Evolutionary conservation across 1,284 basidiomycete species (phyloP), one percentile per base, ranked within the genome.

Genomic region (Caloboletus inedulis): DNA sequence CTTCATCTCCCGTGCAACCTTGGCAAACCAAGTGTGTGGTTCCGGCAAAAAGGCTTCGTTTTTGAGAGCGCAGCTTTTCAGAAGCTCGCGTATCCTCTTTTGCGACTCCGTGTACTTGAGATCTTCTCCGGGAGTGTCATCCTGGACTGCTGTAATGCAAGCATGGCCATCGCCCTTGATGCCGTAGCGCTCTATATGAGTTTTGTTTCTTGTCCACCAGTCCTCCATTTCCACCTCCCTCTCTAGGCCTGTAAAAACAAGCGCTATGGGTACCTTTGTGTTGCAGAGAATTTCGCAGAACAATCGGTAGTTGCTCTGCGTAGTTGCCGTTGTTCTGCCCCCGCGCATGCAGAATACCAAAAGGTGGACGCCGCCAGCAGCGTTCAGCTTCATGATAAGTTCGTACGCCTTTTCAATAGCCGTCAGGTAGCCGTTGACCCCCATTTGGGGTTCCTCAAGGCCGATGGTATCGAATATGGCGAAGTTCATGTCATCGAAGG

Each of bases 311-410:
- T 75, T 74, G 57, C 60, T 61, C 43, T 72, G 63, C 41, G 62
- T 55, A 5, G 65, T 66, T 3, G 64, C 64, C 16, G 64, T 67
- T 54, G 77, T 70, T 51, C 71, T 65, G 4, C 66, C 57, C 3
- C 64, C 72, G 1, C 70, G 66, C 52, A 77, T 63, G 62, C 69
- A 72, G 51, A 73, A 76, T 2, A 77, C 51, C n/a, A 75, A 62
- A 21, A 75, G 71, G 51, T 64, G 69, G 29, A 75, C 58, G 19
- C 74, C 73, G 16, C 62, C 70, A 30, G 58, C 53, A 16, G 50
- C 47, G 9, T 61, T 44, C n/a, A 77, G 62, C 12, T 42, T 60
- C 13, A 40, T 37, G 46, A 77, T 55, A 37, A 77, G 69, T 2
- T 60, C 52, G 51, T 67, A 71, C 1, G 74, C 68, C 35, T 63